Evolutionary conservation across 495 filamentous ascomycete genomes (phyloP), one percentile per base, ranked within the genome.

Genomic region (Neurospora cerealis): DNA sequence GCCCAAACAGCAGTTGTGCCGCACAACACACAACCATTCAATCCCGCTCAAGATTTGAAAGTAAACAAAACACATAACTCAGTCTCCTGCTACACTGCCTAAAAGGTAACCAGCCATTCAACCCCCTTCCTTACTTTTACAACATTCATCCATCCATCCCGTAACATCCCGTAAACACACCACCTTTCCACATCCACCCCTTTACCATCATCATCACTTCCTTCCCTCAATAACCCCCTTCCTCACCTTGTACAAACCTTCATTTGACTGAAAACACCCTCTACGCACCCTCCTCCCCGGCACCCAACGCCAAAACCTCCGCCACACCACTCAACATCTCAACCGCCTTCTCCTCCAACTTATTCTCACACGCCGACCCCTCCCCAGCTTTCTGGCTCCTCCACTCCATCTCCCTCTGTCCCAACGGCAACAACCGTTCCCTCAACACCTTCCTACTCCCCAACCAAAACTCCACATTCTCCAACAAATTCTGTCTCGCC

Each of bases 391-490:
- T 79, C 79, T 86, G 85, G 48, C 83, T 62, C 48, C 85, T 81
- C 87, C 90, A 87, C 74, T 86, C 88, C n/a, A 83, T 83, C 81
- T 97, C 94, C 75, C 91, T 86, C 75, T 89, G 88, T 44, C 84
- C 91, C 39, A 89, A 86, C n/a, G 93, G 89, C 74, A 93, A 83
- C 54, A 97, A 86, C 72, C 91, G 86, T 39, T 91, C 88, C 42
- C 91, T 83, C 72, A 97, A 81, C 42, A 86, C 81, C 73, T 85
- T 84, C 69, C 87, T 84, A 28, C 90, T 86, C 48, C 86, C 83
- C 72, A 97, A 80, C 83, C 92, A 91, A 70, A 88, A 90, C 73
- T 95, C 92, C 48, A 94, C 89, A 77, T 94, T 92, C 79, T 96
- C 94, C 77, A 90, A 88, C 72, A 94, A 86, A 62, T 62, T 62